Base-by-base conservation (phyloP, 441 rosid genomes). In the Adansonia gregorii region DNA sequence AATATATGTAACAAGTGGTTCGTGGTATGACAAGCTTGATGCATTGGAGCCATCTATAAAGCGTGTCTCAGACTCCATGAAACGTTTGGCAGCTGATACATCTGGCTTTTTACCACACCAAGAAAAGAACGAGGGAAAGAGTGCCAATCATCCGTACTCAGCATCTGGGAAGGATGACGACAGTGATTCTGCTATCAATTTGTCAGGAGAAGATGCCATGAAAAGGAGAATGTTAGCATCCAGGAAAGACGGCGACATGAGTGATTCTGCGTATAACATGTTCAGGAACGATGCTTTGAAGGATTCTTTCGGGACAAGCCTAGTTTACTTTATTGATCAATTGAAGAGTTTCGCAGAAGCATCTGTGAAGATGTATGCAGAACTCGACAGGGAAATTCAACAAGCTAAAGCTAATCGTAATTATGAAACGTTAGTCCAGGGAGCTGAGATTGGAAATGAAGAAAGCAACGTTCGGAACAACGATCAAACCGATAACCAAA, bases 91-190 rank as follows among this genome's bases (percentile, higher is more conserved):
- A 12, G 88, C 90, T 6, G 99, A 87, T 77, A 87, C 87, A 1
- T 74, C 87, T 63, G 83, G 77, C 60, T 87, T 93, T 84, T 79
- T 91, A 74, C 99, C 98, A 4, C 83, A 78, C 8, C 91, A 89
- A 81, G 99, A 93, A 76, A 94, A 88, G 89, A 91, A 82, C 51
- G 90, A 87, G 19, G 90, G 81, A 74, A 94, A 89, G 87, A 84
- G 80, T 8, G 56, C 77, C 1, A 77, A 56, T n/a, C 71, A 19
- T 79, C 82, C 74, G n/a, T 65, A 48, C 2, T 68, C 82, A 67
- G 43, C 55, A 65, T 31, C 79, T 8, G 80, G 81, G 84, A 86
- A 84, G 78, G 84, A 76, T 66, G 92, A 88, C 31, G 80, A 63
- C 0, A 72, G 83, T 67, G 89, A 88, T 58, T 74, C 82, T 7